Evolutionary conservation across 176 grass and related monocot genomes (phyloP), one percentile per base, ranked within the genome.

Genomic region (Pontederia paniculata): DNA sequence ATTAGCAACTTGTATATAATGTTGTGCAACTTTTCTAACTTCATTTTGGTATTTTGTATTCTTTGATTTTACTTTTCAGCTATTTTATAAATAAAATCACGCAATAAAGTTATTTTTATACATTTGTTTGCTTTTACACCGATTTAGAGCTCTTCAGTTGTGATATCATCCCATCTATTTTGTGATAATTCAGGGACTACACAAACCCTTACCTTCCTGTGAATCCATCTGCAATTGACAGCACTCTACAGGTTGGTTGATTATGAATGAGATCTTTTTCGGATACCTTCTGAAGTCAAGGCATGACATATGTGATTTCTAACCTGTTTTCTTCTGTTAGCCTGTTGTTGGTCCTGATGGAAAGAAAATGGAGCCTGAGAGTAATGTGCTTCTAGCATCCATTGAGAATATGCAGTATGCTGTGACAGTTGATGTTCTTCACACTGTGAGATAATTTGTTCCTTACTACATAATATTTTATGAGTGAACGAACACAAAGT

Each of bases 201-300:
- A 98, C 81, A 53, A 98, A 98, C 52, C 93, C 83, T 16, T 91
- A 98, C 64, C 93, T 98, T 78, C 86, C 93, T 60, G 84, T 98
- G 44, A 90, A 89, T 67, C 76, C 81, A 68, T 81, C 93, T 52
- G 86, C 86, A 52, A 81, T 97, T 28, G 86, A 97, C 17, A 79
- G 81, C 21, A 75, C 69, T 14, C 52, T 78, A 45, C 93, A 90
- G 93, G 93, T 91, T 69, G 58, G 72, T 23, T 81, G 28, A 6
- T 78, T 53, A 47, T 52, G 23, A 57, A 57, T 67, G 4, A 77
- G n/a, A 76, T 55, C 13, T 21, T n/a, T 74, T 57, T 80, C 50
- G 50, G 68, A 76, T 76, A 10, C 52, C 42, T 58, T n/a, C 31
- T 16, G 28, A 37, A 37, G 7, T 37, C 7, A 37, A 3, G 28